phyloP scores from a whole-genome alignment of 164 flowering plant genomes.

The Stephania yunnanensis region DNA sequence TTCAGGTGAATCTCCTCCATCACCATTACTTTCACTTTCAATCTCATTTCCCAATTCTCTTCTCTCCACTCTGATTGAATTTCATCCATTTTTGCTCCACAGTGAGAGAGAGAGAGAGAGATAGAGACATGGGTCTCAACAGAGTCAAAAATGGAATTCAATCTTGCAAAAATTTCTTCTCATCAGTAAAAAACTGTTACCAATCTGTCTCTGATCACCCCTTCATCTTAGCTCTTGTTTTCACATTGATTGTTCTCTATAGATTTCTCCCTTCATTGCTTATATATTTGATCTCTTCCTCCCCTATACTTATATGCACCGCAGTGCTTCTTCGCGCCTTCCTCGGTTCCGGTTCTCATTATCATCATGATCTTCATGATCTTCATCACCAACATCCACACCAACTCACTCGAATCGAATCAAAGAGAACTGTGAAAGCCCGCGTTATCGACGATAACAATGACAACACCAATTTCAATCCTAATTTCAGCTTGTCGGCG shows the following conservation, averaged over 20 bases:
- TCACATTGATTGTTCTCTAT: constrained; percentile 35
- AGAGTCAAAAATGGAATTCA: constrained; percentile 24
- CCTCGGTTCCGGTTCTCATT: constrained; percentile 61
- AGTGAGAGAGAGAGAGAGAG: background rate
- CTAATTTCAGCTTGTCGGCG: constrained; percentile 27
- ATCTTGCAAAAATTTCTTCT: constrained; percentile 21
- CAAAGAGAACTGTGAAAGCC: constrained; percentile 29
- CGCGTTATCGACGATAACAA: constrained; percentile 20
- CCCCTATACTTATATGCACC: constrained; percentile 81
- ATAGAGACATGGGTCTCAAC: constrained; percentile 40
- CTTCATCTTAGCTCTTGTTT: constrained; percentile 25
- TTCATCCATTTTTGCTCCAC: background rate
- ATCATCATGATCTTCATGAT: no score
- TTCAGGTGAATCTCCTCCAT: background rate
- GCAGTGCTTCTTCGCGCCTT: constrained; percentile 80
- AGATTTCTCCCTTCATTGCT: constrained; percentile 64
- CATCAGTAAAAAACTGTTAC: constrained; percentile 24
- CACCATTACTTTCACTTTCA: background rate
- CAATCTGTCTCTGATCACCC: constrained; percentile 38
- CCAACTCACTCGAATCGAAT: constrained; percentile 47
- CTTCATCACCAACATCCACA: background rate
- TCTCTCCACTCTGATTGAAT: background rate
- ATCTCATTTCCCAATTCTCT: background rate
- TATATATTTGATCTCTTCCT: constrained; percentile 55
- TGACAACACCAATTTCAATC: constrained; percentile 30